Base-by-base conservation (phyloP, 148 eudicot genomes). In the Dianthus caryophyllus region DNA sequence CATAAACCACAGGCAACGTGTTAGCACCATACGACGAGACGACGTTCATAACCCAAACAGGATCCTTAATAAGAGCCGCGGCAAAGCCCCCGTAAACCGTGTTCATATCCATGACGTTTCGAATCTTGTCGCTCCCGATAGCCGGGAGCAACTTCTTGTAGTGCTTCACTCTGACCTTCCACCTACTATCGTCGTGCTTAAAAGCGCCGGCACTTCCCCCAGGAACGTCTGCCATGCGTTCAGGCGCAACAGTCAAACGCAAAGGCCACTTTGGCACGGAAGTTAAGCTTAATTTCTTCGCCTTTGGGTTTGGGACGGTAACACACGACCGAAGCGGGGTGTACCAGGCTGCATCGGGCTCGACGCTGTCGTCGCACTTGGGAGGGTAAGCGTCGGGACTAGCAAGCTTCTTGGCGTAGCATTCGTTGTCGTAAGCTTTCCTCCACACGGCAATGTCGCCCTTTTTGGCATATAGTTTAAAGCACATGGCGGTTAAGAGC, bases 51-150 rank as follows among this genome's bases (percentile, higher is more conserved):
- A 93, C 96, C 98, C 98, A 93, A 60, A 89, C 62, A 6, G 96
- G 96, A 83, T 87, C 84, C 70, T 81, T 81, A 16, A 80, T 62
- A 52, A 89, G 20, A 66, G 88, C 83, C 0, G 96, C 95, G 43
- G 98, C 96, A 46, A 93, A 84, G 51, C 98, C 97, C 57, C 98
- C 98, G 59, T 88, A 94, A 33, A 80, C 8, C 0, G 98, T 94
- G 73, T 94, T 90, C 97, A 94, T 94, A 70, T 94, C 98, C 97
- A 94, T 94, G 11, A 90, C 93, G 75, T 94, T 94, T 38, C 98
- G 69, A 61, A 94, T 85, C 81, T 90, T 78, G 63, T 90, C 87
- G 17, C 78, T 94, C 49, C 97, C 98, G 47, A 94, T 62, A 6
- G 75, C 81, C 0, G 86, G 86, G 13, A 94, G 76, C 80, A 90